Evolutionary conservation across 345 rosid species (phyloP), one percentile per base, ranked within the genome.

Genomic region (Rhodamnia rubescens): DNA sequence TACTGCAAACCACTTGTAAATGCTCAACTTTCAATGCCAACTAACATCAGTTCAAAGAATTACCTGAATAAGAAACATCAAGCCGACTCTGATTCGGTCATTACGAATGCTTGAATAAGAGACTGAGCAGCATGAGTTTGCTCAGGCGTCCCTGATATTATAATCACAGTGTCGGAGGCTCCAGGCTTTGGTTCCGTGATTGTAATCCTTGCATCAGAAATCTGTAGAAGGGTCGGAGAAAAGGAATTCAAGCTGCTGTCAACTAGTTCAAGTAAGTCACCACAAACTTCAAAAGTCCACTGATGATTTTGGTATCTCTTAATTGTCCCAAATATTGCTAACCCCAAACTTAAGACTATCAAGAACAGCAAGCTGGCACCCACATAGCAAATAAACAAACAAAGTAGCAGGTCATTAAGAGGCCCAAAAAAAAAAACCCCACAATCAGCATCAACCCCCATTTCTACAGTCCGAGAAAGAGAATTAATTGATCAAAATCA

Each of bases 41-140:
- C 84, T 55, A 53, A 7, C 42, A 36, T 57, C 50, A 87, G 82
- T 40, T 42, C 42, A 15, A 55, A 75, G 47, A 74, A 84, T 16
- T 84, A 80, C 86, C 89, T 85, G 42, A 32, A 20, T 49, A 20
- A 83, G 36, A 86, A 47, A 84, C 47, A 74, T 91, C 90, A 91
- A 84, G 86, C 52, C 42, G 92, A 82, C 85, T 94, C 92, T 27
- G 89, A 89, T 86, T 95, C 98, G 82, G 93, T 91, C 92, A 93
- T 88, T 10, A 95, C 98, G 86, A 94, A 95, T 56, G 98, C 95
- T 87, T 94, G 98, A 89, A 95, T 93, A 81, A 95, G 95, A 90
- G 93, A 89, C 88, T 95, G 98, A 5, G 96, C 98, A 8, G 98
- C 98, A 83, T 95, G 93, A 2, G 95, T 93, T 89, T 95, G 95